A percentile compares a stretch with the other conserved stretches of the same genome.
These are phyloP conservation scores for Fusarium aywerte DNA, from an alignment of 2,329 filamentous ascomycete species.

Conservation along the genomic window DNA sequence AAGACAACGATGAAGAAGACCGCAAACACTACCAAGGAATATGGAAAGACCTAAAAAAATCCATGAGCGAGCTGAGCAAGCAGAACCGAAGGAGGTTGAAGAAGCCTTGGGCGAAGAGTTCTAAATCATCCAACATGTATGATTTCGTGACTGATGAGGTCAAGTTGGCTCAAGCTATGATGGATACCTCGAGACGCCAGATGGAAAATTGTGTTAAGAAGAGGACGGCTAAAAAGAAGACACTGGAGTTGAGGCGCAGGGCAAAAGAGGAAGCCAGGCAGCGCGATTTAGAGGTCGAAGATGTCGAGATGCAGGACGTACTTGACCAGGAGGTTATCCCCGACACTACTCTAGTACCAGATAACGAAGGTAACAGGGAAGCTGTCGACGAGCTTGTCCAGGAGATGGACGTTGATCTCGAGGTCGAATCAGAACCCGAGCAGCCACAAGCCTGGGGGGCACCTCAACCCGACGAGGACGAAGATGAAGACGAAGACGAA, in stretches of 20 bases:
- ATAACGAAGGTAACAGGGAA: not conserved
- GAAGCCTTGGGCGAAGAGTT: not conserved
- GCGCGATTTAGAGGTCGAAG: not conserved
- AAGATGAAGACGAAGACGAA: no score
- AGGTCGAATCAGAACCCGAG: not conserved
- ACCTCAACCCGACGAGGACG: slow-evolving; percentile 15
- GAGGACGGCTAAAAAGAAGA: not conserved
- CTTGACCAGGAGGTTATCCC: not conserved
- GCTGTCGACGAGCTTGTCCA: not conserved
- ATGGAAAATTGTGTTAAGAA: not conserved
- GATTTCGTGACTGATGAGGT: not conserved
- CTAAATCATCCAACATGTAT: not conserved
- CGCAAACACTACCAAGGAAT: not conserved
- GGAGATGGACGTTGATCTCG: not conserved
- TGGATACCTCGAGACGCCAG: not conserved
- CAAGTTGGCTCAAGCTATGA: not conserved
- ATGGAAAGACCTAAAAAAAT: not conserved
- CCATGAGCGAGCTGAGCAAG: not conserved
- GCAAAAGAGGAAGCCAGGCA: not conserved
- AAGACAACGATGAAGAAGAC: not conserved
- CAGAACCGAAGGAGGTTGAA: not conserved
- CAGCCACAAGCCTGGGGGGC: not conserved
- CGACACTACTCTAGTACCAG: not conserved
- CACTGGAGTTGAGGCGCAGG: not conserved
- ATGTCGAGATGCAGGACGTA: not conserved